Evolutionary conservation across 805 yeast species (phyloP), one percentile per base, ranked within the genome.

Genomic region (Candida anglica): DNA sequence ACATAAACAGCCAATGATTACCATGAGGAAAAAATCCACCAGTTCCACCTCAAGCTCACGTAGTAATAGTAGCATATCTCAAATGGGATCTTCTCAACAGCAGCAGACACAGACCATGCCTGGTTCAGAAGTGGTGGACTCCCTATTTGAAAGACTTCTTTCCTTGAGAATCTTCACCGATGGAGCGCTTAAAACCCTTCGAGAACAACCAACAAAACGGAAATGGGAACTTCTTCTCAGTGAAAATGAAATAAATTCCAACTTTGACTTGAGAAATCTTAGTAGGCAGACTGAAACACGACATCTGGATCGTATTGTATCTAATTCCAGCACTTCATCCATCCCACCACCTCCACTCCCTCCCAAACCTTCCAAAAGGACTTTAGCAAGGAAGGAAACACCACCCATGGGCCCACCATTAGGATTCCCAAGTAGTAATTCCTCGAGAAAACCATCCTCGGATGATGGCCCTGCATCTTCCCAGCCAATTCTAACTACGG

Each of bases 201-300:
- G 56, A 25, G 58, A 55, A 15, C 58, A 52, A 32, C 47, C 69
- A 4, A 47, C 60, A 3, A 55, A 49, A 31, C 41, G 73, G 16
- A 67, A 67, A 41, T 67, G 73, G 73, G 71, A 67, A 41, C 47
- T 67, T 10, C 46, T 67, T 10, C 44, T 66, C n/a, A 43, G 63
- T 27, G 73, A 67, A 40, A 58, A 53, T 39, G 69, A 66, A 42
- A 52, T 56, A 5, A 67, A 66, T 37, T 37, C 52, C 2, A 50
- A 50, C 8, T 66, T 66, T 33, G 69, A 66, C 35, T 52, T 67
- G 26, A 48, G 41, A n/a, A 30, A 49, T 0, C 43, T 58, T 20
- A 33, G 23, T 7, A 20, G 13, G 19, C 32, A 30, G 11, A 11
- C 19, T 7, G n/a, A 15, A 5, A 17, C n/a, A 13, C 30, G 18